Percentiles rank a stretch among this genome's conserved stretches.
Evolutionary conservation across 495 filamentous ascomycete species (phyloP).

Genomic region (Penicillium angulare): DNA sequence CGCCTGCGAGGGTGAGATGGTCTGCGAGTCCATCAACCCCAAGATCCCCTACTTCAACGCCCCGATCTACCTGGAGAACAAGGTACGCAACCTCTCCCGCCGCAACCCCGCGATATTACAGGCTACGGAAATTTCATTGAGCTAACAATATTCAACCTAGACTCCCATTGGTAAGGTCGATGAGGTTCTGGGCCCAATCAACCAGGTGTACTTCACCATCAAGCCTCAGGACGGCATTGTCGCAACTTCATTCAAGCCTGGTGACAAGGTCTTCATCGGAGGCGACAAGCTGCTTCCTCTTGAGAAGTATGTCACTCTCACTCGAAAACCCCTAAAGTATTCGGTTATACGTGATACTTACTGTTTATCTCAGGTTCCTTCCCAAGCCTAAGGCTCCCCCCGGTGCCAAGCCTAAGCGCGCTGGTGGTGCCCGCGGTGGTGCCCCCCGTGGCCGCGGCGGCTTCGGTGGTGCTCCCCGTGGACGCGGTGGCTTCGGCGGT

Average conservation of each 20-base stretch:
- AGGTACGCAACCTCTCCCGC: conserved; percentile 49
- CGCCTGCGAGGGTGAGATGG: conserved; percentile 92
- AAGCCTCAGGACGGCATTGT: conserved; percentile 96
- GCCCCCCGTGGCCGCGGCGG: conserved; percentile 46
- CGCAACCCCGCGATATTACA: not conserved
- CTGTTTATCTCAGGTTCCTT: conserved; percentile 61
- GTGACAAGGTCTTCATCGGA: conserved; percentile 96
- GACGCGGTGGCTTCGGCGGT: conserved; percentile 31
- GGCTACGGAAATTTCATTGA: not conserved
- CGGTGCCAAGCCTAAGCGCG: conserved; percentile 58
- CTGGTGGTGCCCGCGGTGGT: conserved; percentile 51
- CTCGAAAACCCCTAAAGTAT: not conserved
- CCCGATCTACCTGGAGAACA: conserved; percentile 97
- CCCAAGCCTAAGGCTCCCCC: conserved; percentile 88
- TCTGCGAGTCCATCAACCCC: conserved; percentile 87
- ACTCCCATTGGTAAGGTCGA: conserved; percentile 60
- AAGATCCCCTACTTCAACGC: conserved; percentile 99
- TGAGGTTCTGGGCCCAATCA: conserved; percentile 82
- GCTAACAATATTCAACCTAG: conserved; percentile 30
- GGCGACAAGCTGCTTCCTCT: conserved; percentile 91
- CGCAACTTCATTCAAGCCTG: conserved; percentile 87
- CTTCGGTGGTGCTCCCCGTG: conserved; percentile 31
- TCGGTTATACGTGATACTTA: not conserved
- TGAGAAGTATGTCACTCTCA: conserved; percentile 58
- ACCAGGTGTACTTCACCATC: conserved; percentile 96